These are phyloP conservation scores for Calophaca sinica DNA, from an alignment of 306 rosid genomes.

Conservation along the genomic window DNA sequence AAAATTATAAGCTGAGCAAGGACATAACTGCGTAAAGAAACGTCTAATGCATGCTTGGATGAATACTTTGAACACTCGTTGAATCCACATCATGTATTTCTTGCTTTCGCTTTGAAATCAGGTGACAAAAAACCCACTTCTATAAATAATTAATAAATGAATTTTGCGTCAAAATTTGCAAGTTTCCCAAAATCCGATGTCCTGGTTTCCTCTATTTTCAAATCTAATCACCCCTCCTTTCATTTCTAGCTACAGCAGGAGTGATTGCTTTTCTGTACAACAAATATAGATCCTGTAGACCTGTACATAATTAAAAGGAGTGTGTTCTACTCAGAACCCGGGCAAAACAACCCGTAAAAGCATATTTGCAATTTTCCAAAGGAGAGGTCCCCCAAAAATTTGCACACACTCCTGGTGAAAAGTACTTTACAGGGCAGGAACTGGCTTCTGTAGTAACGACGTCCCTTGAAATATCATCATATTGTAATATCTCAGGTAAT, in stretches of 20 bases:
- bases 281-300: constrained; percentile 45
- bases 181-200: constrained; percentile 2
- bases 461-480: constrained; percentile 80
- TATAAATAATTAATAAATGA: neutral
- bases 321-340: constrained; percentile 25
- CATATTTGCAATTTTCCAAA: too few species aligned
- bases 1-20: too few species aligned
- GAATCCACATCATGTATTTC: too few species aligned
- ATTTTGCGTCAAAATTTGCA: constrained; percentile 30
- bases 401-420: neutral
- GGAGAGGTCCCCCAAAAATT: neutral
- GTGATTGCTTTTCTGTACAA: constrained; percentile 49
- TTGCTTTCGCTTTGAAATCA: too few species aligned
- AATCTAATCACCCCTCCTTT: constrained; percentile 21
- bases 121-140: too few species aligned
- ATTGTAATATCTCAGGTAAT: constrained; percentile 55
- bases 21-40: too few species aligned
- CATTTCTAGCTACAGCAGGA: neutral
- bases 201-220: constrained; percentile 6
- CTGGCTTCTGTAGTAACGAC: constrained; percentile 55
- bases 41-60: too few species aligned
- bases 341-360: neutral
- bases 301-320: constrained; percentile 3
- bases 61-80: too few species aligned
- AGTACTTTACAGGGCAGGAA: constrained; percentile 50